Base-by-base conservation (phyloP, 176 grass and related monocot genomes). In the Rhynchospora breviuscula region DNA sequence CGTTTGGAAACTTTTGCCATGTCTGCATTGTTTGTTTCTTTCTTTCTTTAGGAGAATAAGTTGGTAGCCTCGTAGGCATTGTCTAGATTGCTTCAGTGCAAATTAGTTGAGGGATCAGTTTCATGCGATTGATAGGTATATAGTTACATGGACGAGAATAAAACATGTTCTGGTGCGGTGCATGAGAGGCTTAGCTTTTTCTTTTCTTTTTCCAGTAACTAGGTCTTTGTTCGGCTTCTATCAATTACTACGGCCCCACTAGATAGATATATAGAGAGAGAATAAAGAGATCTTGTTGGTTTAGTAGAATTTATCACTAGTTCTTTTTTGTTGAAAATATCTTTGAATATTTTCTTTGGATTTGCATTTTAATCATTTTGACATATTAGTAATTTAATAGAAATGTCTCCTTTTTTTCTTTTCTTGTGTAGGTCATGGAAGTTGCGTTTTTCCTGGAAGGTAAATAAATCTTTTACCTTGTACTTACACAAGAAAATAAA, bases 391-490 rank as follows among this genome's bases (percentile, higher is more conserved):
- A 29, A 40, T 8, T 7, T 23, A 22, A 2, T 49, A 5, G 33
- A 33, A 48, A 15, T 46, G 10, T 14, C 10, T 12, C 67, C 67
- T 75, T 87, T 40, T 53, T 85, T 79, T 29, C 1, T 29, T 29
- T 29, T 29, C 1, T 29, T 29, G n/a, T 92, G 85, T 86, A 97
- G 94, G 91, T 87, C 91, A 97, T 88, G 94, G 86, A 13, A 87
- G 78, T 82, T 97, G 94, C 80, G 25, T 97, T 79, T 97, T 94
- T 90, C 88, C 90, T 6, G 94, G 94, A 90, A 97, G 94, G 94
- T 97, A 87, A 67, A 60, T 83, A 80, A 59, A 10, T 66, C 46
- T 15, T 63, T 9, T 78, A 29, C 12, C 51, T 79, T 5, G 63
- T 64, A 63, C 82, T 48, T 23, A n/a, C 60, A 54, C 44, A 87